These are phyloP conservation scores for Pholiota adiposa DNA, from an alignment of 1,284 basidiomycete genomes.

Conservation along the genomic window DNA sequence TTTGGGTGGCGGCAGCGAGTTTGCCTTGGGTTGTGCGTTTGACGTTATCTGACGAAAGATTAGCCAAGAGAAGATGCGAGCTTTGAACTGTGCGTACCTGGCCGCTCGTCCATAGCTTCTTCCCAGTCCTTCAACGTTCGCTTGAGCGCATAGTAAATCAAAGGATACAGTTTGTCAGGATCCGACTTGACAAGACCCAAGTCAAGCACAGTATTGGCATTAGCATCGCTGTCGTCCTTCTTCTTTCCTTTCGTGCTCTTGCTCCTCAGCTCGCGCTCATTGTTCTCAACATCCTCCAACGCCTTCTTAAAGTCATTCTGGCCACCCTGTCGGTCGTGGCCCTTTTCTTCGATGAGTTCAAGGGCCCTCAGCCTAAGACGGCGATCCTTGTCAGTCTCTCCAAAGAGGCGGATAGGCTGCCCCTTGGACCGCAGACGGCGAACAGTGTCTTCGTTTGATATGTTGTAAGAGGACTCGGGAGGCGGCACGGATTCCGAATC, in stretches of 20 bases:
- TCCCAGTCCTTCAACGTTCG: constrained; percentile 95
- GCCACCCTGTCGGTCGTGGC: constrained; percentile 73
- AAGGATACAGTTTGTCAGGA: constrained; percentile 95
- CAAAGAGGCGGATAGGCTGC: constrained; percentile 95
- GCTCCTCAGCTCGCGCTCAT: constrained; percentile 72
- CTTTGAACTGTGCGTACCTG: constrained; percentile 55
- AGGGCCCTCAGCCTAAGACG: constrained; percentile 88
- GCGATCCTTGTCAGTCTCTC: constrained; percentile 93
- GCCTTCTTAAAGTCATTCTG: constrained; percentile 96
- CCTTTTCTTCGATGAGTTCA: constrained; percentile 92
- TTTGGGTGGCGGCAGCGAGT: constrained; percentile 92
- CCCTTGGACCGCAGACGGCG: constrained; percentile 88
- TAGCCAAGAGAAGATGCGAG: neutral
- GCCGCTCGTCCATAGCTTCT: constrained; percentile 89
- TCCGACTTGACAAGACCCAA: constrained; percentile 86
- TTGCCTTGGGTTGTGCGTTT: constrained; percentile 92
- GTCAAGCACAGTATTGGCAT: constrained; percentile 67
- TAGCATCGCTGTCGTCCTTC: constrained; percentile 57
- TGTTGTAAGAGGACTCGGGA: constrained; percentile 74
- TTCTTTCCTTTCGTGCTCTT: constrained; percentile 67
- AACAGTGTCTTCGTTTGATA: constrained; percentile 92
- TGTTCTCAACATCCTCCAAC: constrained; percentile 88
- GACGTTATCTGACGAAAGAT: constrained; percentile 57
- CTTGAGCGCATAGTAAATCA: constrained; percentile 98
- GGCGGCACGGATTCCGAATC: constrained; percentile 55